phyloP scores from a whole-genome alignment of 768 basidiomycete genomes.

The Amanita brunnescens region DNA sequence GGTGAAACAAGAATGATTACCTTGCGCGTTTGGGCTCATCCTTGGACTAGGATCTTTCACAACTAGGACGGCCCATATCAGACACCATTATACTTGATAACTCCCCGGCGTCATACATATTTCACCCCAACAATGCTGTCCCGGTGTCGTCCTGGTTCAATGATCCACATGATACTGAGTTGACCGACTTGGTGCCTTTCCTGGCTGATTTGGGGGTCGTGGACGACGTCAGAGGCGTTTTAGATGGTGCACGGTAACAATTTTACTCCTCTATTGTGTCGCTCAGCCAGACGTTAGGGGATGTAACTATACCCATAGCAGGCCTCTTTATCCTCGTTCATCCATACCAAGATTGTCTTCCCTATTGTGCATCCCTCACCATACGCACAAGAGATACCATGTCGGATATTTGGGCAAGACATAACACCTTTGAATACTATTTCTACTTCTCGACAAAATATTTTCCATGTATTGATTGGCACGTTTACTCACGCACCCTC shows the following conservation, averaged over 20 bases:
- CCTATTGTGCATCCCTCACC: background rate
- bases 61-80: conserved; percentile 87
- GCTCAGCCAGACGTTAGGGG: background rate
- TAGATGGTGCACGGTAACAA: conserved; percentile 70
- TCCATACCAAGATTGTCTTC: background rate
- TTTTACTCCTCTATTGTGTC: background rate
- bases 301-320: background rate
- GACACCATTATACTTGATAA: conserved; percentile 98
- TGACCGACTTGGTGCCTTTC: conserved; percentile 94
- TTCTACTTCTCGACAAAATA: background rate
- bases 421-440: background rate
- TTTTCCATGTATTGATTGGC: background rate
- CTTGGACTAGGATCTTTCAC: conserved; percentile 76
- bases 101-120: conserved; percentile 97
- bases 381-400: background rate
- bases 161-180: conserved; percentile 95
- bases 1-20: conserved; percentile 34
- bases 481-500: background rate
- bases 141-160: conserved; percentile 99
- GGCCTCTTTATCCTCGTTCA: background rate
- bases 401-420: background rate
- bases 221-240: conserved; percentile 84
- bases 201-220: conserved; percentile 78
- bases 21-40: conserved; percentile 4
- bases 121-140: conserved; percentile 98